A percentile compares a stretch with the other conserved stretches of the same genome.
Conservation (phyloP, 2,329 filamentous ascomycete genomes). For the Paracorniculantispora psalliotae region DNA sequence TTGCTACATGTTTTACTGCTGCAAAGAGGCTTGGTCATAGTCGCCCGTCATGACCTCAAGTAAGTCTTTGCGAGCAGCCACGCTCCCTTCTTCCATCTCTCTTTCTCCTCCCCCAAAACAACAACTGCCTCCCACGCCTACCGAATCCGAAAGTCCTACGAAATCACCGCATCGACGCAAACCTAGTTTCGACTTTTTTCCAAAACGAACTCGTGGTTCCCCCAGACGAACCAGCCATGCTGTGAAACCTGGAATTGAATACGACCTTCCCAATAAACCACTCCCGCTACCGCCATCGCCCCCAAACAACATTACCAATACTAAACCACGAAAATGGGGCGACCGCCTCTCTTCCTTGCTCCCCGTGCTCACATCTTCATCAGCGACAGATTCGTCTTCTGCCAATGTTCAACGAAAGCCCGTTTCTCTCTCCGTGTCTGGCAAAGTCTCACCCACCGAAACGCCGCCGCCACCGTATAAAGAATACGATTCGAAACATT, state of each 20-base stretch:
- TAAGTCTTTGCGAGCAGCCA: conserved; percentile 38
- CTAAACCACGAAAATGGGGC: conserved; percentile 32
- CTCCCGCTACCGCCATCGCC: background rate
- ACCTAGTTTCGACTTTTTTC: conserved; percentile 9
- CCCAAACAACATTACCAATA: background rate
- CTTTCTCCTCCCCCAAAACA: conserved; percentile 27
- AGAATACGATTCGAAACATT: conserved; percentile 8
- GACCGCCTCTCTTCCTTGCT: conserved; percentile 32
- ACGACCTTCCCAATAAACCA: background rate
- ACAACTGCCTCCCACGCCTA: conserved; percentile 15
- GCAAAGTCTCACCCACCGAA: conserved; percentile 16
- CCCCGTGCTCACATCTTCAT: conserved; percentile 32
- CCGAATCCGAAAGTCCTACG: conserved; percentile 14
- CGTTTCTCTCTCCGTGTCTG: conserved; percentile 18
- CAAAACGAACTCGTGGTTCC: background rate
- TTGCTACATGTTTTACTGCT: conserved; percentile 13
- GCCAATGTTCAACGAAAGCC: conserved; percentile 23
- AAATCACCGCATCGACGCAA: conserved; percentile 1
- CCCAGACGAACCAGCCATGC: background rate
- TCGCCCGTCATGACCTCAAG: conserved; percentile 41
- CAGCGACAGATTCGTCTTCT: conserved; percentile 25
- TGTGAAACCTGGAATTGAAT: background rate
- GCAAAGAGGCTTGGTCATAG: conserved; percentile 25
- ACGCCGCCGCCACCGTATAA: conserved; percentile 21
- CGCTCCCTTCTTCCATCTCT: conserved; percentile 30